phyloP scores from a whole-genome alignment of 2,329 filamentous ascomycete genomes.

The Colletotrichum viniferum region DNA sequence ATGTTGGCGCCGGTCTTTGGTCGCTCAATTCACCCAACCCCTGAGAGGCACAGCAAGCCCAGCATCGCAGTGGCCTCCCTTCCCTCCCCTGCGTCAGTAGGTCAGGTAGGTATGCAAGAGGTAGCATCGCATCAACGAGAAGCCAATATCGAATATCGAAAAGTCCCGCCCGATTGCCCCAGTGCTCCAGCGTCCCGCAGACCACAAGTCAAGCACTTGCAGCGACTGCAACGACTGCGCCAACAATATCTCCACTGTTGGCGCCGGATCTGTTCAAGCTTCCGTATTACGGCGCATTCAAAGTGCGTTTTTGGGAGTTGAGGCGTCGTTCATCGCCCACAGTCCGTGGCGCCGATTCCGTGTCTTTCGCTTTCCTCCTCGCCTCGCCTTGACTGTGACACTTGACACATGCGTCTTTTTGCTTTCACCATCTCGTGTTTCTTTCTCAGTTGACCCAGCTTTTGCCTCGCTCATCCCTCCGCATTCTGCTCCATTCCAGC shows the following conservation, averaged over 20 bases:
- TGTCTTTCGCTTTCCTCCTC: not conserved
- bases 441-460: not conserved
- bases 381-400: not conserved
- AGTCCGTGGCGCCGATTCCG: not conserved
- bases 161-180: not conserved
- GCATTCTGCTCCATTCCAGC: conserved; percentile 1
- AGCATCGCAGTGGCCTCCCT: not conserved
- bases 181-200: not conserved
- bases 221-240: not conserved
- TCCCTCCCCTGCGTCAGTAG: not conserved
- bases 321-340: not conserved
- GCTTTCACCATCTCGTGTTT: not conserved
- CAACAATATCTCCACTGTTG: conserved; percentile 7
- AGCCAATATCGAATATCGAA: not conserved
- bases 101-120: not conserved
- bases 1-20: not conserved
- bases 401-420: not conserved
- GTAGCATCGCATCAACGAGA: not conserved
- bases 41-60: conserved; percentile 11
- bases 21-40: not conserved
- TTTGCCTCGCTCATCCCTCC: not conserved
- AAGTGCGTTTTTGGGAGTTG: not conserved
- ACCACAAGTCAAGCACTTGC: not conserved
- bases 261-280: conserved; percentile 8
- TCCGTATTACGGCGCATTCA: conserved; percentile 6